A percentile compares a stretch with the other conserved stretches of the same genome.
phyloP scores from a whole-genome alignment of 805 yeast species.

The Candida ficus region DNA sequence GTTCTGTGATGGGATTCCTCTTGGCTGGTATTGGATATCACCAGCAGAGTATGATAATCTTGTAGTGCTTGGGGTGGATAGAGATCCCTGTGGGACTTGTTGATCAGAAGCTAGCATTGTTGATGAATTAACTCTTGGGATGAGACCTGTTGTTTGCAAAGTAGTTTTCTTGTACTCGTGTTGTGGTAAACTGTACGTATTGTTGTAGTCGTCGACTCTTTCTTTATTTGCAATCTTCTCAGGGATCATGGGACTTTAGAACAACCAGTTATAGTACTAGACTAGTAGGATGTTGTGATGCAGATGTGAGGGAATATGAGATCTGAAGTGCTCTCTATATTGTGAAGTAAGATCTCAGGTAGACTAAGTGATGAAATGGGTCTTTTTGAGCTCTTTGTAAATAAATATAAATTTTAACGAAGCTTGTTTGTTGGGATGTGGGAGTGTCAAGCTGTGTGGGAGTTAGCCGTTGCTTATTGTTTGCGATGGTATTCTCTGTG shows the following conservation, averaged over 20 bases:
- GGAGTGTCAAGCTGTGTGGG: no score
- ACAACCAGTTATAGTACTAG: not conserved
- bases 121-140: not conserved
- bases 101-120: not conserved
- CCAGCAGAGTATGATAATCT: not conserved
- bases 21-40: conserved; percentile 2
- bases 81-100: not conserved
- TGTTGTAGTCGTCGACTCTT: not conserved
- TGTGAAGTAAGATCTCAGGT: no score
- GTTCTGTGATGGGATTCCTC: not conserved
- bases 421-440: no score
- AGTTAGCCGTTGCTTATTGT: no score
- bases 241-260: not conserved
- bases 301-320: no score
- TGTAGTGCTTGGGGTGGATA: not conserved
- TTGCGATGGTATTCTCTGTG: no score
- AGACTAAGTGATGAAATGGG: no score
- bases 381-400: no score
- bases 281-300: no score
- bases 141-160: not conserved
- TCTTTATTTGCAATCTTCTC: not conserved
- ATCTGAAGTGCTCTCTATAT: no score
- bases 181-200: not conserved
- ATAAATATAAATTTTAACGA: no score
- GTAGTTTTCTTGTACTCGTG: not conserved